A percentile compares a stretch with the other conserved stretches of the same genome.
These are phyloP conservation scores for Trametes coccinea DNA, from an alignment of 768 basidiomycete genomes.

Conservation along the genomic window DNA sequence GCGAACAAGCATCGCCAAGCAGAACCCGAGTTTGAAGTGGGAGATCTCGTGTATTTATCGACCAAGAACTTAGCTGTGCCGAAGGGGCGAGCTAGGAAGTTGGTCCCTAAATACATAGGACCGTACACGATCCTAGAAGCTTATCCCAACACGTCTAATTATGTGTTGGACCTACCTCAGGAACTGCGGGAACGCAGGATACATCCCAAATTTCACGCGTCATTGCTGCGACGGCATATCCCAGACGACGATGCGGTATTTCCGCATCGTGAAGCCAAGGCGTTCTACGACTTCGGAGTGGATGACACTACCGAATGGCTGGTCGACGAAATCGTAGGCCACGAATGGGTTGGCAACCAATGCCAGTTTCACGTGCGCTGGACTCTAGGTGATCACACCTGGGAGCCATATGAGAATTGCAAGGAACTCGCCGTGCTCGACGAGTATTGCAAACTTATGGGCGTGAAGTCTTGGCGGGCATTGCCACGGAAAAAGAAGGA, in stretches of 20 bases:
- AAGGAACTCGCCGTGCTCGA: conserved; percentile 19
- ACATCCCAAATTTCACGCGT: conserved; percentile 39
- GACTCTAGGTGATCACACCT: conserved; percentile 21
- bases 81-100: conserved; percentile 35
- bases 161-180: conserved; percentile 33
- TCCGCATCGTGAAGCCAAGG: conserved; percentile 28
- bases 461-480: neutral
- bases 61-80: conserved; percentile 38
- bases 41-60: conserved; percentile 38
- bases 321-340: conserved; percentile 31
- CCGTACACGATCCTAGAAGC: conserved; percentile 35
- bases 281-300: conserved; percentile 38
- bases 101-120: conserved; percentile 40
- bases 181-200: conserved; percentile 32
- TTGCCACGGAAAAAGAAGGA: neutral
- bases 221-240: conserved; percentile 30
- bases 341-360: conserved; percentile 10
- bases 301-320: conserved; percentile 36
- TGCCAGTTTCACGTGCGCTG: conserved; percentile 14
- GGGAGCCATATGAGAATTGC: conserved; percentile 15
- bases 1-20: conserved; percentile 30
- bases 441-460: conserved; percentile 14
- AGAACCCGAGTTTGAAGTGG: conserved; percentile 23
- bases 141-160: conserved; percentile 28
- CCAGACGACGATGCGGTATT: conserved; percentile 38